Evolutionary conservation across 352 stramenopile species (phyloP).

Genomic region (Globisporangium carolinianum): DNA sequence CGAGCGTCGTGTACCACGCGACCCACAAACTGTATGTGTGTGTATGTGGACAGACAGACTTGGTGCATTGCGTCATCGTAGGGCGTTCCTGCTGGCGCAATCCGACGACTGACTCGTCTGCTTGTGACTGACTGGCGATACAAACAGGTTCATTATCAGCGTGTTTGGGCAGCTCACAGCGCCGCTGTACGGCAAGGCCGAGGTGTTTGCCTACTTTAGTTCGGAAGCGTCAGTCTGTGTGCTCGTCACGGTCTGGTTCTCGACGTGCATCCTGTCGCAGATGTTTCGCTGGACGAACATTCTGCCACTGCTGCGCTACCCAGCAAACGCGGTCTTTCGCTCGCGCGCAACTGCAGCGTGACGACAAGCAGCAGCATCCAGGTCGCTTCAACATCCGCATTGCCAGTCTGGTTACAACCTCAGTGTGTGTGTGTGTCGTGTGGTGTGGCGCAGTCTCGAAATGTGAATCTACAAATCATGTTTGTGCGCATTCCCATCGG

Average conservation of each 20-base stretch:
- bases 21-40: conserved; percentile 76
- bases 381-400: no score
- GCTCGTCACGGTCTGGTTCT: conserved; percentile 85
- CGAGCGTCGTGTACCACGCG: conserved; percentile 79
- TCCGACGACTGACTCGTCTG: no score
- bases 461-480: no score
- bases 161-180: conserved; percentile 84
- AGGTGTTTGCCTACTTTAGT: conserved; percentile 85
- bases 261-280: conserved; percentile 83
- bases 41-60: not conserved
- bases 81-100: no score
- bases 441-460: no score
- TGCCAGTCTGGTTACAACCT: no score
- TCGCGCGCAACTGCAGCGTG: conserved; percentile 37
- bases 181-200: conserved; percentile 72
- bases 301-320: conserved; percentile 56
- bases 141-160: conserved; percentile 73
- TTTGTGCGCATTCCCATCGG: no score
- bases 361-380: not conserved
- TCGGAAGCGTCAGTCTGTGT: conserved; percentile 76
- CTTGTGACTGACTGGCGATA: not conserved
- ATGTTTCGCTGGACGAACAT: conserved; percentile 82
- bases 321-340: conserved; percentile 19
- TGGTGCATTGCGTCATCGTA: no score
- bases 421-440: not conserved